phyloP scores from a whole-genome alignment of 352 stramenopile species.

The Elongisporangium undulatum region DNA sequence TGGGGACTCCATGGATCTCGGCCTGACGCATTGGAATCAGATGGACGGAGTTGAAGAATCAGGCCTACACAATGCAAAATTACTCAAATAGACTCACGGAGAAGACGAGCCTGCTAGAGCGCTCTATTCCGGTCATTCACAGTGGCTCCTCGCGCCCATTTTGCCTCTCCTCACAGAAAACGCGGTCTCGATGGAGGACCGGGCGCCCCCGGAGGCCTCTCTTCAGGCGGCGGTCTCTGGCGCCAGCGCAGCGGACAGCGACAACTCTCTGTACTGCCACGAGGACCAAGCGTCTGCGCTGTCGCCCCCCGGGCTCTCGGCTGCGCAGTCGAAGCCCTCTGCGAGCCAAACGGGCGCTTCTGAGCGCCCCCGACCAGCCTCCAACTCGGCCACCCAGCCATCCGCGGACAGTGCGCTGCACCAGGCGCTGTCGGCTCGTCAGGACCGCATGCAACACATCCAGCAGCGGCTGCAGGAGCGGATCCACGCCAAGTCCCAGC shows the following conservation, averaged over 20 bases:
- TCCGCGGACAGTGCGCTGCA: conserved; percentile 8
- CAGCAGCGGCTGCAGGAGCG: conserved; percentile 33
- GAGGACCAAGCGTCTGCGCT: not conserved
- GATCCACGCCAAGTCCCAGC: conserved; percentile 20
- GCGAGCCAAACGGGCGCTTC: conserved; percentile 12
- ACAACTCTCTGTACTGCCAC: not conserved
- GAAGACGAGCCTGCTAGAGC: not conserved
- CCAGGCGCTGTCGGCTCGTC: conserved; percentile 7
- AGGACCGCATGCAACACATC: conserved; percentile 35
- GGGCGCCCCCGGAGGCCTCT: not conserved
- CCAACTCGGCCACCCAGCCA: conserved; percentile 4
- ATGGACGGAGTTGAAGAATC: no score
- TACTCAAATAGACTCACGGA: not conserved
- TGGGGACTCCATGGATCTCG: no score
- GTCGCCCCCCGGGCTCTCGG: not conserved
- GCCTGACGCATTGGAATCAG: no score
- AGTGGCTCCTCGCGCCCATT: not conserved
- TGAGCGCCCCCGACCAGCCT: conserved; percentile 17
- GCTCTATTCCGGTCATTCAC: not conserved
- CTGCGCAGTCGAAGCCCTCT: conserved; percentile 1
- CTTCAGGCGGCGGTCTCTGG: not conserved
- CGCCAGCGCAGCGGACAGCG: not conserved
- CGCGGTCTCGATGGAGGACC: not conserved
- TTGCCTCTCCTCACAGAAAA: not conserved
- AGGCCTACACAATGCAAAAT: no score